Base-by-base conservation (phyloP, 805 yeast genomes). In the Wickerhamiella slavikovae region DNA sequence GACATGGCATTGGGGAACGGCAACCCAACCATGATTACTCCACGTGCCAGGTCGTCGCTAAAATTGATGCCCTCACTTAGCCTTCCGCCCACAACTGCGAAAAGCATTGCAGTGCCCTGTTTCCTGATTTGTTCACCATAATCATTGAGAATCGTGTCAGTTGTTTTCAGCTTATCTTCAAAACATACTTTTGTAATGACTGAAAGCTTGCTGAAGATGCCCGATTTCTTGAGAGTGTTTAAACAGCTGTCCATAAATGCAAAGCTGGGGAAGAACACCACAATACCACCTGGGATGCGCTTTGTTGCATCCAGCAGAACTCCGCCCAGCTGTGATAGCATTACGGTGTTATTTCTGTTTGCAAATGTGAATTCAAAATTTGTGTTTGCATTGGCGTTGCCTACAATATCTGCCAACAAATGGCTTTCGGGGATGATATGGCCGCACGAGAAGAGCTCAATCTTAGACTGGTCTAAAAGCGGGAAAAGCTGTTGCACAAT, bases 31-130 rank as follows among this genome's bases (percentile, higher is more conserved):
- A 85, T 73, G 2, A 78, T 55, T 0, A 85, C 83, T 0, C 78
- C 82, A 34, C 95, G 58, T 1, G 93, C 93, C n/a, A 85, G 52
- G 23, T 73, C 69, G 43, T 82, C 85, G 8, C 83, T 66, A 47
- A 85, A 83, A 45, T 83, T 83, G 25, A 83, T 85, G 4, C 96
- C 96, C 49, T 83, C 96, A 0, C 93, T 78, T 53, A 83, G 59
- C 43, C 74, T 74, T 0, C 95, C 96, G 2, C 94, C 94, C 11
- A 85, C 92, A 1, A 85, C 93, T 0, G 93, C 70, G 17, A 85
- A 55, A 4, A 83, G 48, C 2, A 76, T 40, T 0, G 91, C 83
- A 10, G 29, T 29, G 0, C 47, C 43, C 5, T 22, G 34, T 29
- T 39, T 30, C 3, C 38, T 10, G 8, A 72, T 58, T 1, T 55